Evolutionary conservation across 1,284 basidiomycete genomes (phyloP), one percentile per base, ranked within the genome.

Genomic region (Microbotryum violaceum): DNA sequence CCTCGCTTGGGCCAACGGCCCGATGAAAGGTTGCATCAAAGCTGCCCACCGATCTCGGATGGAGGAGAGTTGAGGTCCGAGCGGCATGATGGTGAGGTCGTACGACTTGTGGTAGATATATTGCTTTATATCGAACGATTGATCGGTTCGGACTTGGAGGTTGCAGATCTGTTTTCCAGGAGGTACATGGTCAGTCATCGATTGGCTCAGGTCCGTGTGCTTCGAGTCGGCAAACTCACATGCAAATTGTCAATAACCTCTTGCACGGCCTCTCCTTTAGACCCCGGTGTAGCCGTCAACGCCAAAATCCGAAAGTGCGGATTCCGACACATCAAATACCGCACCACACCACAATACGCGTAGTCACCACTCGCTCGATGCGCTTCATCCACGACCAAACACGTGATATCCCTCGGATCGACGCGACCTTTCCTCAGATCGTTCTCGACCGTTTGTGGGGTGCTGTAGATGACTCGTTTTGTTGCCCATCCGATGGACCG

Each of bases 391-490:
- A 94, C 80, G 25, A 94, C 90, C 20, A 93, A 75, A 53, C 92
- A 82, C 33, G 92, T 79, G 27, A 94, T 85, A 69, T 91, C 88
- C 48, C 79, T 76, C 0, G 87, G 82, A 72, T 97, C 89, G 70
- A 90, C 87, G 21, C 80, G 83, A 20, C 85, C 85, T 1, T 80
- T 82, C 8, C 77, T 78, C 29, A 98, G 78, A 74, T 98, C 96
- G 69, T 96, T 97, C 62, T 89, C 80, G 27, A 98, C 81, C 0
- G 94, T 97, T 74, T 98, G 96, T 0, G 96, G 94, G 0, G 96
- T 99, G 84, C 96, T 93, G 76, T 94, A 99, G 73, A 98, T 92
- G 27, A 98, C 86, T 7, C 93, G 82, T 74, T 94, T 91, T 67
- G 87, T 80, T 65, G 80, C 77, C 88, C 89, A 94, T 64, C 72